Percentiles rank a stretch among this genome's conserved stretches.
Conservation (phyloP, 2,329 filamentous ascomycete species). For the Pseudogymnoascus sp. region DNA sequence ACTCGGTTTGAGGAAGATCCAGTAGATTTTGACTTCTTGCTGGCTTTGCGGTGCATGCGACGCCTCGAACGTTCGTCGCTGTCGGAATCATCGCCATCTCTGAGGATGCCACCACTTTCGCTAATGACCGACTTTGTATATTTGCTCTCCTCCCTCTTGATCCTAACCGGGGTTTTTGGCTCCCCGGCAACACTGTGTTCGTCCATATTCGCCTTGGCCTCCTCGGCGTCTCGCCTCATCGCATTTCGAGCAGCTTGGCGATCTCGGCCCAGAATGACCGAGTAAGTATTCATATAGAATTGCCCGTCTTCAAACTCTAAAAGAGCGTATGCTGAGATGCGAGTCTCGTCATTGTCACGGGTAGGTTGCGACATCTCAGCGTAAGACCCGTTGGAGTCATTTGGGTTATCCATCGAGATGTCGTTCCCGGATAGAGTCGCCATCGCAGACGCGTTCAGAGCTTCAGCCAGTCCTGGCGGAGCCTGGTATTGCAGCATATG, state of each 20-base stretch:
- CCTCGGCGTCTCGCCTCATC: slow-evolving; percentile 37
- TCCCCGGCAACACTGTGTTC: slow-evolving; percentile 39
- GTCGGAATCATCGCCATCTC: slow-evolving; percentile 53
- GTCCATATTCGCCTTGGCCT: slow-evolving; percentile 37
- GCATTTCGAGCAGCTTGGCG: slow-evolving; percentile 50
- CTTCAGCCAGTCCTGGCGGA: background rate
- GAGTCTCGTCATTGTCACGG: slow-evolving; percentile 14
- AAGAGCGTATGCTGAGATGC: slow-evolving; percentile 42
- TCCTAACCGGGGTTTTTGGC: slow-evolving; percentile 42
- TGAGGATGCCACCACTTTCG: slow-evolving; percentile 61
- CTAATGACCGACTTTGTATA: slow-evolving; percentile 53
- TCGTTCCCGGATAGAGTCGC: slow-evolving; percentile 2
- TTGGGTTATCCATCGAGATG: slow-evolving; percentile 13
- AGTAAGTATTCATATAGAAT: slow-evolving; percentile 71
- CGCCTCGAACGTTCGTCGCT: slow-evolving; percentile 42
- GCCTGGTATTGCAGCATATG: slow-evolving; percentile 7
- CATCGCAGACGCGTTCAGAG: slow-evolving; percentile 7
- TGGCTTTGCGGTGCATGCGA: slow-evolving; percentile 33
- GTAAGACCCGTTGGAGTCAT: slow-evolving; percentile 9
- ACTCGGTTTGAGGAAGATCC: slow-evolving; percentile 33
- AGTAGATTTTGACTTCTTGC: slow-evolving; percentile 36
- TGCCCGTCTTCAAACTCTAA: slow-evolving; percentile 67
- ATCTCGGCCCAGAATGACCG: slow-evolving; percentile 65
- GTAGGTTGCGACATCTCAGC: slow-evolving; percentile 17
- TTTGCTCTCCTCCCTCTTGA: slow-evolving; percentile 37